Base-by-base conservation (phyloP, 768 basidiomycete species). In the Mycena floridula region DNA sequence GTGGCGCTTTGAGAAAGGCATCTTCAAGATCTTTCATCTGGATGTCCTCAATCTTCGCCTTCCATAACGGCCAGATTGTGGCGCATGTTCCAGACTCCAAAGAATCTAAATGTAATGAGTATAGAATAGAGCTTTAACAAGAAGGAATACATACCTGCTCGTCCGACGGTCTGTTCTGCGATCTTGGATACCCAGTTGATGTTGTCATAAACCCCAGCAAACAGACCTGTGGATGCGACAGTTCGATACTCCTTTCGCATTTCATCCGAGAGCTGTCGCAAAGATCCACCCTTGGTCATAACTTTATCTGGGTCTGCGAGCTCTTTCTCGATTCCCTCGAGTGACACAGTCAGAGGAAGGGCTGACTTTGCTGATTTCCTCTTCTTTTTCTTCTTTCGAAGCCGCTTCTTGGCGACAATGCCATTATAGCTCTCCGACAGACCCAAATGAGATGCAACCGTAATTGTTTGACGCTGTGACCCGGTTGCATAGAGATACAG, bases 71-170 rank as follows among this genome's bases (percentile, higher is more conserved):
- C 7, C 54, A 56, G 0, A 63, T 43, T 0, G 68, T 69, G 2
- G 59, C 60, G 47, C 64, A 66, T 0, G 67, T 69, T 0, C 67
- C 66, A 47, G 65, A 69, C 39, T 67, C 60, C 27, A 61, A 60
- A 1, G 65, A 36, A 49, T 63, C 61, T 56, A 48, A n/a, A 21
- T 35, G 21, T 40, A 42, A 13, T 26, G n/a, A n/a, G n/a, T n/a
- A n/a, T 13, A 12, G 5, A 18, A 25, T 8, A 30, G 21, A 12
- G 32, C 13, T 25, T 25, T 37, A 24, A 40, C n/a, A n/a, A n/a
- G n/a, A n/a, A n/a, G n/a, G n/a, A n/a, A n/a, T n/a, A n/a, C n/a
- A n/a, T n/a, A n/a, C n/a, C n/a, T n/a, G n/a, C n/a, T n/a, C n/a
- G n/a, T n/a, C n/a, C n/a, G n/a, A n/a, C n/a, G n/a, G n/a, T n/a